Evolutionary conservation across 2,329 filamentous ascomycete genomes (phyloP).

Genomic region (Didymella exigua): DNA sequence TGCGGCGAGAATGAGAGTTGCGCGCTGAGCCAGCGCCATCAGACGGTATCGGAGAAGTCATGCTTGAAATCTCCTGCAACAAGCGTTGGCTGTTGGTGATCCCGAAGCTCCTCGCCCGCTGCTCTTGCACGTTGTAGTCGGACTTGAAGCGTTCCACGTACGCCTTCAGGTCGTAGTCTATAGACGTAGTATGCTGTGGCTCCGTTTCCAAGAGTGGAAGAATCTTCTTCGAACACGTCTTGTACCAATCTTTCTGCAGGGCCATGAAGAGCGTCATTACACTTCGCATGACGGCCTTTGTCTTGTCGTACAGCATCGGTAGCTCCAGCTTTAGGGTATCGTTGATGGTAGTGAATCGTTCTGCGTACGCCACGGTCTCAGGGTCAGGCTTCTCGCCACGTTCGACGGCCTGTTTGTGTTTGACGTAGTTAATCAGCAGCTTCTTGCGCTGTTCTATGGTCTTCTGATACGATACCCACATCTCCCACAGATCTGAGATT

Average conservation of each 20-base stretch:
- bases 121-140: conserved; percentile 75
- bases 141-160: conserved; percentile 78
- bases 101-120: conserved; percentile 70
- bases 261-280: conserved; percentile 83
- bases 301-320: conserved; percentile 79
- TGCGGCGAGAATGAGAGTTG: conserved; percentile 53
- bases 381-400: conserved; percentile 85
- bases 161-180: conserved; percentile 71
- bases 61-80: conserved; percentile 65
- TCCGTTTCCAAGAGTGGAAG: conserved; percentile 70
- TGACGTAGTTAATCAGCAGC: conserved; percentile 86
- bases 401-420: conserved; percentile 76
- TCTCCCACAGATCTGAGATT: conserved; percentile 76
- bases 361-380: conserved; percentile 80
- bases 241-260: conserved; percentile 83
- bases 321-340: conserved; percentile 92
- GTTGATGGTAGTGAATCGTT: conserved; percentile 90
- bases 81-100: conserved; percentile 71
- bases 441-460: conserved; percentile 96
- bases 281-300: conserved; percentile 81
- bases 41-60: conserved; percentile 59
- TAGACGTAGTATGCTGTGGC: conserved; percentile 49
- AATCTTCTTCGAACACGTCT: conserved; percentile 83
- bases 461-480: conserved; percentile 81
- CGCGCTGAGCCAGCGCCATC: conserved; percentile 50